Conservation (phyloP, 441 rosid species). For the Arabidopsis lyrata region DNA sequence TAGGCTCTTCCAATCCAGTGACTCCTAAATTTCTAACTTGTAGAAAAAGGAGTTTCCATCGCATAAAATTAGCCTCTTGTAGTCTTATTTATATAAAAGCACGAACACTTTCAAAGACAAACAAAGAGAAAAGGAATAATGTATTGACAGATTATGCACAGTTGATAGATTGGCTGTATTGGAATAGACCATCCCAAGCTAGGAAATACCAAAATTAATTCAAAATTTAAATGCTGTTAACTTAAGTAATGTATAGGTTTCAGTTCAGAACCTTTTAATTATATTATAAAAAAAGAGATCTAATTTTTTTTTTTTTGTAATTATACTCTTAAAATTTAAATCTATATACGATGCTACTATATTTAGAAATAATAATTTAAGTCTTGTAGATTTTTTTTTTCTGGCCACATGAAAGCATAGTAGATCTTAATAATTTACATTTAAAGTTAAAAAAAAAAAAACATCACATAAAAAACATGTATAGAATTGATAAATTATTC, state of each 20-base stretch:
- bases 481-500: background rate
- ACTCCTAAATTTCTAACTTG: slow-evolving; percentile 37
- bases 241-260: background rate
- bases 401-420: background rate
- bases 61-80: slow-evolving; percentile 17
- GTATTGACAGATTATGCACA: background rate
- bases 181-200: background rate
- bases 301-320: background rate
- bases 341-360: background rate
- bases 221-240: slow-evolving; percentile 1
- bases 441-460: background rate
- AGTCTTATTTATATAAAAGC: slow-evolving; percentile 3
- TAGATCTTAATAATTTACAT: background rate
- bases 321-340: background rate
- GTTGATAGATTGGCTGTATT: background rate
- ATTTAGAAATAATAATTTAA: background rate
- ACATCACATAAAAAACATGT: background rate
- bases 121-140: background rate
- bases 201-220: background rate
- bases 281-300: background rate
- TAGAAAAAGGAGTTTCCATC: slow-evolving; percentile 25
- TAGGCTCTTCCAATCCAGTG: slow-evolving; percentile 22
- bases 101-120: slow-evolving; percentile 5
- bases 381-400: background rate
- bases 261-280: too few relatives aligned